phyloP scores from a whole-genome alignment of 352 stramenopile genomes.

The Pythium phragmiticola region DNA sequence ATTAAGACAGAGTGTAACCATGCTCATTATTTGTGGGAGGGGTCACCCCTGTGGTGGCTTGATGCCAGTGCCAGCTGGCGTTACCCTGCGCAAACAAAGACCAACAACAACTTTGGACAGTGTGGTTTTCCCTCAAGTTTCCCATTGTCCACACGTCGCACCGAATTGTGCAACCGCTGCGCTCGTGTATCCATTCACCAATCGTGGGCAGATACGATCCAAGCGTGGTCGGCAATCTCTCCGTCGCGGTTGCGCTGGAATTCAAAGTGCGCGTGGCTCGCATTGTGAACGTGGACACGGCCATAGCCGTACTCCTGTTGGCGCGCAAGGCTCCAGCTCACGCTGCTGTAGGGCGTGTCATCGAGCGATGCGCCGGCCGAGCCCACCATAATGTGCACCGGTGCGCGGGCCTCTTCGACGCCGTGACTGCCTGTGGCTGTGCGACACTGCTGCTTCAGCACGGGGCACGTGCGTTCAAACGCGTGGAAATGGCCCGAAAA shows the following conservation, averaged over 20 bases:
- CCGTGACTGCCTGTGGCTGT: constrained; percentile 7
- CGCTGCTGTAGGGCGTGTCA: constrained; percentile 18
- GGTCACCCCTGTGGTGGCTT: too few species aligned
- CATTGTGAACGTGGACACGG: constrained; percentile 41
- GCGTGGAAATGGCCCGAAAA: constrained; percentile 36
- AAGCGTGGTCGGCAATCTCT: constrained; percentile 30
- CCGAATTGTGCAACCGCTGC: too few species aligned
- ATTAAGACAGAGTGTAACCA: too few species aligned
- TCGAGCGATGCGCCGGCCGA: constrained; percentile 42
- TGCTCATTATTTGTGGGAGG: too few species aligned
- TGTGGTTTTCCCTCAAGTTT: too few species aligned
- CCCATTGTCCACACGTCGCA: too few species aligned
- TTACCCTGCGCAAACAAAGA: too few species aligned
- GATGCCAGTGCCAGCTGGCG: too few species aligned
- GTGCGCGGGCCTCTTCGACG: constrained; percentile 13
- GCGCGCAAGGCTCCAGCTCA: constrained; percentile 26
- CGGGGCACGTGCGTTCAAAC: constrained; percentile 34
- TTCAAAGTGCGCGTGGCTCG: constrained; percentile 39
- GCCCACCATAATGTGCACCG: constrained; percentile 45
- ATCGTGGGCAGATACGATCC: constrained; percentile 38
- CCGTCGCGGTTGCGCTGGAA: constrained; percentile 34
- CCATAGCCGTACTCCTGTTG: constrained; percentile 41
- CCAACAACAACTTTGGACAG: too few species aligned
- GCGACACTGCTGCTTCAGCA: constrained; percentile 27
- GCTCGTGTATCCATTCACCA: constrained; percentile 16